Conservation (phyloP, 2,329 filamentous ascomycete species). For the Endoconidiophora polonica region DNA sequence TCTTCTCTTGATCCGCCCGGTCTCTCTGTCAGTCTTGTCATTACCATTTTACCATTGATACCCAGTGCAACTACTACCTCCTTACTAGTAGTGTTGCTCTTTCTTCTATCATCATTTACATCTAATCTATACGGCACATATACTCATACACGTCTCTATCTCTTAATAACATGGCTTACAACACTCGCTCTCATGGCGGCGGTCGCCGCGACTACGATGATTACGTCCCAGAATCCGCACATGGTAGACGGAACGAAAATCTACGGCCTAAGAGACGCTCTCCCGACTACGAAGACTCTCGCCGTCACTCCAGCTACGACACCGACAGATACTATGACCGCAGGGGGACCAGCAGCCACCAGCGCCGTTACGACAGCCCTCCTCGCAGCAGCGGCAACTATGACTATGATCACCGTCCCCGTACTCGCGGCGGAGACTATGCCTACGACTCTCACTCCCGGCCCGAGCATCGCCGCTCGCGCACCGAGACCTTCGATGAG, state of each 20-base stretch:
- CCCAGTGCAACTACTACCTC: too few species aligned
- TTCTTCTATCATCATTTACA: too few species aligned
- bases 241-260: not conserved
- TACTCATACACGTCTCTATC: not conserved
- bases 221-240: constrained; percentile 2
- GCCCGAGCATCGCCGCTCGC: constrained; percentile 6
- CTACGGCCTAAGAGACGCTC: not conserved
- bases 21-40: too few species aligned
- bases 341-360: not conserved
- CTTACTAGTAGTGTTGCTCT: too few species aligned
- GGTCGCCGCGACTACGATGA: constrained; percentile 4
- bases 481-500: constrained; percentile 8
- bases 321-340: constrained; percentile 2
- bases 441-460: constrained; percentile 1
- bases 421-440: constrained; percentile 1
- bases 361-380: not conserved
- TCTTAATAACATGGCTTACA: constrained; percentile 5
- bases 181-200: constrained; percentile 6
- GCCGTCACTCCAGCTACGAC: constrained; percentile 1
- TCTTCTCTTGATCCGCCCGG: too few species aligned
- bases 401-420: constrained; percentile 1
- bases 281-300: constrained; percentile 1
- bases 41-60: too few species aligned
- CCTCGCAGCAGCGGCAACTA: not conserved
- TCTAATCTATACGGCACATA: too few species aligned